Evolutionary conservation across 1,284 basidiomycete species (phyloP), one percentile per base, ranked within the genome.

Genomic region (Microbotryum scabiosae): DNA sequence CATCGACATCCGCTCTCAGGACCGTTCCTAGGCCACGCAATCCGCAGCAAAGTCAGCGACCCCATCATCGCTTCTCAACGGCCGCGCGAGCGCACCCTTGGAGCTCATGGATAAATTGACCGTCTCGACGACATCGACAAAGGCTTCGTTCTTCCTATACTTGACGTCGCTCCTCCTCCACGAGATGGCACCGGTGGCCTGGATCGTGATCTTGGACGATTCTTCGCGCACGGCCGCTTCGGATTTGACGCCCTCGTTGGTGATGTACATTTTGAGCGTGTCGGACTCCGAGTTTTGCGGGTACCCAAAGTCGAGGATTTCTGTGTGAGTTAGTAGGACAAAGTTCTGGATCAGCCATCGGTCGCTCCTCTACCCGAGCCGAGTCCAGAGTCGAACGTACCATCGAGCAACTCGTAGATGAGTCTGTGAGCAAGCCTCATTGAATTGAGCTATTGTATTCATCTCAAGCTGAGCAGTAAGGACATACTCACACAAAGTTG

Each of bases 211-310:
- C 76, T 93, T 96, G 36, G 89, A 87, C 25, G 90, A 92, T 72
- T 97, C 92, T 77, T 97, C 93, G 18, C 81, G 72, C 90, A 88
- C 85, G 78, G 70, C 85, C 79, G 74, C 85, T 78, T 73, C 81
- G 3, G 89, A 90, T 68, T 96, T 87, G 58, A 98, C 85, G 65
- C 91, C 91, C 76, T 98, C 94, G 0, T 93, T 97, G 20, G 94
- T 97, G 66, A 98, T 97, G 75, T 97, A 97, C 71, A 89, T 88
- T 78, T 98, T 98, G 51, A 98, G 80, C 5, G 94, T 96, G 75
- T 97, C 93, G 51, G 88, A 91, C 76, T 99, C 94, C 67, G 91
- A 94, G 75, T 97, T 98, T 75, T 98, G 96, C n/a, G 94, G 94
- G 77, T 94, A 98, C 47, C 96, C 94, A 78, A 97, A 98, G 77